These are phyloP conservation scores for Colletotrichum chrysophilum DNA, from an alignment of 2,329 filamentous ascomycete species.

Conservation along the genomic window DNA sequence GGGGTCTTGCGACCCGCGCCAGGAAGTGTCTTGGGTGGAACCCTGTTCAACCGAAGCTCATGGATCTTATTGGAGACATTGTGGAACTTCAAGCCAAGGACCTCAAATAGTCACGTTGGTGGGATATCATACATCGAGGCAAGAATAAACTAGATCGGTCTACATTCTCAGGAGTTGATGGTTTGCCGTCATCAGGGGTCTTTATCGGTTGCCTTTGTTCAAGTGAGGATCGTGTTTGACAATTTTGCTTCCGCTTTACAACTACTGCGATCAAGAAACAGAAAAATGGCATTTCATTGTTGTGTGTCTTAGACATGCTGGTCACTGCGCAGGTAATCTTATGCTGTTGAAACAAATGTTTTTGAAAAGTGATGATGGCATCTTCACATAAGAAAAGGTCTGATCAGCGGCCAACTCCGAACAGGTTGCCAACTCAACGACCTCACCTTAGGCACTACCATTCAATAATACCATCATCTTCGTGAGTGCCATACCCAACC, in stretches of 20 bases:
- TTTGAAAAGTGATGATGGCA: neutral
- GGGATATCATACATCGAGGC: fast-evolving
- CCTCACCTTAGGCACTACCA: neutral
- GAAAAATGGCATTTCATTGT: neutral
- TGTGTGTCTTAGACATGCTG: fast-evolving
- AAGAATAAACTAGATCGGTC: neutral
- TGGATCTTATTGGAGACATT: neutral
- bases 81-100: neutral
- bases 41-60: neutral
- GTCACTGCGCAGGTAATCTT: neutral
- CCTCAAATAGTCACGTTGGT: fast-evolving
- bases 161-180: too few relatives aligned
- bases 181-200: neutral
- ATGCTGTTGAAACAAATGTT: neutral
- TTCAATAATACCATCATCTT: neutral
- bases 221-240: neutral
- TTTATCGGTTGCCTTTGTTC: neutral
- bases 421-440: neutral
- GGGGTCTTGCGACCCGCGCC: neutral
- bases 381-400: neutral
- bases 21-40: neutral
- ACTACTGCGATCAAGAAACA: neutral
- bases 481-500: neutral
- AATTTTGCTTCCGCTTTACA: neutral
- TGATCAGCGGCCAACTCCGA: neutral